Evolutionary conservation across 805 yeast species (phyloP).

Genomic region (Wickerhamiella lipophila): DNA sequence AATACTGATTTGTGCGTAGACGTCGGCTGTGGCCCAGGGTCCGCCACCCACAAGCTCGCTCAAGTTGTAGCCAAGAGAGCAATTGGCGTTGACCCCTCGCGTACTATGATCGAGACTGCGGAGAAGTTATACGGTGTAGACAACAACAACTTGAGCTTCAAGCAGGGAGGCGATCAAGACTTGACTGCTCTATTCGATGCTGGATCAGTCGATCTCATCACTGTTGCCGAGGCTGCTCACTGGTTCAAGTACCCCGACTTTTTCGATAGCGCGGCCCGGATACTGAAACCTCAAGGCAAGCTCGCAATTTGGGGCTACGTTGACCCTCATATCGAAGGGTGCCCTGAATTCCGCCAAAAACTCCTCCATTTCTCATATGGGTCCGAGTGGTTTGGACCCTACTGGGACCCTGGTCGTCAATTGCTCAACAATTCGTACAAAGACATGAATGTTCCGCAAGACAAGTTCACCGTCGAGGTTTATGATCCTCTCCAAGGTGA

Average conservation of each 20-base stretch:
- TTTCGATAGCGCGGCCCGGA: slow-evolving; percentile 37
- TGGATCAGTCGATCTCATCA: slow-evolving; percentile 47
- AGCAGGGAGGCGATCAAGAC: slow-evolving; percentile 21
- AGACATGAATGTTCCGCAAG: slow-evolving; percentile 35
- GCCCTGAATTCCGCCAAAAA: slow-evolving; percentile 42
- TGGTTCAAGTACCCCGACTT: slow-evolving; percentile 58
- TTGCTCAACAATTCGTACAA: slow-evolving; percentile 37
- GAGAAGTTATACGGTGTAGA: slow-evolving; percentile 2
- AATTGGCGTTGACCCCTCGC: slow-evolving; percentile 52
- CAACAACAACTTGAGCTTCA: slow-evolving; percentile 12
- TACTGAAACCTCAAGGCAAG: slow-evolving; percentile 51
- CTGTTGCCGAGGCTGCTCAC: slow-evolving; percentile 74
- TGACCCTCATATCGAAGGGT: slow-evolving; percentile 47
- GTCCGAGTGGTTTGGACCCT: slow-evolving; percentile 36
- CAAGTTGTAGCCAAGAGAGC: slow-evolving; percentile 33
- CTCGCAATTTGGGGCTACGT: slow-evolving; percentile 71
- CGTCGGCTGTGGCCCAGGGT: slow-evolving; percentile 72
- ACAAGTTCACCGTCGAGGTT: slow-evolving; percentile 31
- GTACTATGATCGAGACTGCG: slow-evolving; percentile 44
- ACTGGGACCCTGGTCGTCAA: slow-evolving; percentile 78
- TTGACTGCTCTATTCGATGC: slow-evolving; percentile 19
- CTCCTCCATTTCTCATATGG: slow-evolving; percentile 41
- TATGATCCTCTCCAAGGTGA: slow-evolving; percentile 6
- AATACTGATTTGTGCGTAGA: slow-evolving; percentile 40
- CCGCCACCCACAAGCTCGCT: slow-evolving; percentile 45